phyloP scores from a whole-genome alignment of 768 basidiomycete genomes.

The Trametes elegans region DNA sequence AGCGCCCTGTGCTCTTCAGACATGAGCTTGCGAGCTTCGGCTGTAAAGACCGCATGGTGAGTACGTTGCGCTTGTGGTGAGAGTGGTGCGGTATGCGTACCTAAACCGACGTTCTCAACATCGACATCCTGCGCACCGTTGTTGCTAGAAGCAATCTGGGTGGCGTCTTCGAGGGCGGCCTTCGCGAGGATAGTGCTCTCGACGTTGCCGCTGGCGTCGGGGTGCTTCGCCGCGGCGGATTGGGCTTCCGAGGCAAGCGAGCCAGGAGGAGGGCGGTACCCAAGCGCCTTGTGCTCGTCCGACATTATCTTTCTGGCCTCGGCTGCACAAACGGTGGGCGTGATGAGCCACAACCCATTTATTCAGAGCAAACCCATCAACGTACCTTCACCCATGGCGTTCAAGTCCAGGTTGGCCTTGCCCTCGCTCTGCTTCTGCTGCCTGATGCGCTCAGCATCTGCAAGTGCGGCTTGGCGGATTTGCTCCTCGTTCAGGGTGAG shows the following conservation, averaged over 20 bases:
- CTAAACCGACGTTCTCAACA: slow-evolving; percentile 20
- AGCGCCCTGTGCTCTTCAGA: slow-evolving; percentile 37
- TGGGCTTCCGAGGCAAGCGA: slow-evolving; percentile 29
- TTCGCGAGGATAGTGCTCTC: slow-evolving; percentile 11
- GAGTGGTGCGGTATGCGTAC: background rate
- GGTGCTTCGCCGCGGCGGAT: slow-evolving; percentile 26
- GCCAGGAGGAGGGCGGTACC: slow-evolving; percentile 28
- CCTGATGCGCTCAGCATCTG: slow-evolving; percentile 23
- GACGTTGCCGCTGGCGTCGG: slow-evolving; percentile 7
- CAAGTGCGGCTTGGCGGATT: slow-evolving; percentile 19
- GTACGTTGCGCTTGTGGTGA: background rate
- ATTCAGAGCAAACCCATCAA: background rate
- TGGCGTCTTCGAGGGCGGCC: slow-evolving; percentile 23
- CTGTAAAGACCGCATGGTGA: background rate
- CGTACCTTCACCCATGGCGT: slow-evolving; percentile 21
- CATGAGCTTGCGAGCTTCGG: slow-evolving; percentile 35
- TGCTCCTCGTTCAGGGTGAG: slow-evolving; percentile 16
- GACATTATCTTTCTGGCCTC: slow-evolving; percentile 28
- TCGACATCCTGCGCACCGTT: slow-evolving; percentile 7
- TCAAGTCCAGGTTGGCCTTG: slow-evolving; percentile 12
- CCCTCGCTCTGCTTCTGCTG: slow-evolving; percentile 7
- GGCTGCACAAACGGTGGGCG: background rate
- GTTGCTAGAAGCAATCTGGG: slow-evolving; percentile 8
- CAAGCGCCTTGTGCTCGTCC: slow-evolving; percentile 30
- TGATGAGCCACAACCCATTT: background rate